A percentile compares a stretch with the other conserved stretches of the same genome.
These are phyloP conservation scores for Starmerella apis DNA, from an alignment of 805 yeast species.

Conservation along the genomic window DNA sequence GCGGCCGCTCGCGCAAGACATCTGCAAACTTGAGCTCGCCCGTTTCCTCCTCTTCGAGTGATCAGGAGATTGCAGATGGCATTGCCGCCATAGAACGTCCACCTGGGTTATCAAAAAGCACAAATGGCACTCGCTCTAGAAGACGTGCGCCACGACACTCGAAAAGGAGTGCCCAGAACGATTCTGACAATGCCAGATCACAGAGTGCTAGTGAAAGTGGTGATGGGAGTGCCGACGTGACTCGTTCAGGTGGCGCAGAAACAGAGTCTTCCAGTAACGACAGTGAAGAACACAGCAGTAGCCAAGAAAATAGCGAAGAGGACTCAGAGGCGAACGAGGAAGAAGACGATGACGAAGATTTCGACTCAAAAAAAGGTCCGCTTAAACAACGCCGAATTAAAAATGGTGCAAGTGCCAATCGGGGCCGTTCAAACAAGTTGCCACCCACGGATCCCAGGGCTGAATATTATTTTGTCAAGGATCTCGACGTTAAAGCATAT, in stretches of 20 bases:
- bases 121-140: not conserved
- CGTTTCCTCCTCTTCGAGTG: not conserved
- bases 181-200: not conserved
- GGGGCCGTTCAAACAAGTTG: not conserved
- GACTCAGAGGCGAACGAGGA: not conserved
- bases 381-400: no score
- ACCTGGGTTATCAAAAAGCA: not conserved
- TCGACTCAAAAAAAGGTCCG: not conserved
- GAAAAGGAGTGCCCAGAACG: not conserved
- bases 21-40: not conserved
- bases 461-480: slow-evolving; percentile 13
- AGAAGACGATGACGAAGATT: not conserved
- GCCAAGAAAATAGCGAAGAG: not conserved
- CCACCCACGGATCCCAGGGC: slow-evolving; percentile 9
- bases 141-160: not conserved
- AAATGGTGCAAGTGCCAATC: no score
- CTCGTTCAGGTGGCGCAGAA: not conserved
- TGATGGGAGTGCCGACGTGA: not conserved
- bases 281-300: slow-evolving; percentile 2
- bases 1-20: not conserved
- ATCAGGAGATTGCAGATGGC: not conserved
- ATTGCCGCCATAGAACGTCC: not conserved
- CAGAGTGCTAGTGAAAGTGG: not conserved
- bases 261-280: not conserved
- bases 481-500: slow-evolving; percentile 10